Conservation (phyloP, 768 basidiomycete genomes). For the Boletus subparvulus region DNA sequence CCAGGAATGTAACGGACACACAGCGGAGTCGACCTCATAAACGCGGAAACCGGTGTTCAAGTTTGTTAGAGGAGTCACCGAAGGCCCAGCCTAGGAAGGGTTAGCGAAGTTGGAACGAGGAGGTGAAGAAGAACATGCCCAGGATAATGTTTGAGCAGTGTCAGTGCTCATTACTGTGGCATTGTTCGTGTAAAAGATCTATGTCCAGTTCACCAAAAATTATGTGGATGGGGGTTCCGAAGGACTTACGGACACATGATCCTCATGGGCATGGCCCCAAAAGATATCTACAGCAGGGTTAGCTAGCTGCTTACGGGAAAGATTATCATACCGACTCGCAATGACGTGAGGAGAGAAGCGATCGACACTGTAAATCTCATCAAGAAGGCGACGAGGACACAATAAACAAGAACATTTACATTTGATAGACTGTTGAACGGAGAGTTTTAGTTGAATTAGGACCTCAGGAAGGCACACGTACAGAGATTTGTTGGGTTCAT, state of each 20-base stretch:
- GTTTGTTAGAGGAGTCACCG: constrained; percentile 67
- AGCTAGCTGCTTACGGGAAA: not conserved
- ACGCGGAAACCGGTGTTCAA: constrained; percentile 70
- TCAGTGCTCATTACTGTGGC: constrained; percentile 56
- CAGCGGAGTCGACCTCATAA: constrained; percentile 52
- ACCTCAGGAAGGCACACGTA: constrained; percentile 33
- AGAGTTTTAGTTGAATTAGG: constrained; percentile 2
- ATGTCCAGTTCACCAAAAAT: not conserved
- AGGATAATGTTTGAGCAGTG: constrained; percentile 55
- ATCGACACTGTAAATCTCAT: constrained; percentile 50
- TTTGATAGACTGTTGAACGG: constrained; percentile 44
- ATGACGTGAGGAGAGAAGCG: constrained; percentile 80
- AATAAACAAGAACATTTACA: constrained; percentile 29
- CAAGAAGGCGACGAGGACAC: not conserved
- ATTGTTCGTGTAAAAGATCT: constrained; percentile 77
- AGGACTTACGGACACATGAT: constrained; percentile 58
- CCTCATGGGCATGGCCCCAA: constrained; percentile 77
- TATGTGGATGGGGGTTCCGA: not conserved
- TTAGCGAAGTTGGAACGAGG: constrained; percentile 7
- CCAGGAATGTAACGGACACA: constrained; percentile 31
- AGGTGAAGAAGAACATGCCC: constrained; percentile 36
- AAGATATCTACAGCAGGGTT: constrained; percentile 54
- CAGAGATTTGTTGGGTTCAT: constrained; percentile 68
- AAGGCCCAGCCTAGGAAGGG: constrained; percentile 58
- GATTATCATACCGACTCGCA: constrained; percentile 49